phyloP scores from a whole-genome alignment of 139 green algal species.

The Chlamydomonas schloesseri region DNA sequence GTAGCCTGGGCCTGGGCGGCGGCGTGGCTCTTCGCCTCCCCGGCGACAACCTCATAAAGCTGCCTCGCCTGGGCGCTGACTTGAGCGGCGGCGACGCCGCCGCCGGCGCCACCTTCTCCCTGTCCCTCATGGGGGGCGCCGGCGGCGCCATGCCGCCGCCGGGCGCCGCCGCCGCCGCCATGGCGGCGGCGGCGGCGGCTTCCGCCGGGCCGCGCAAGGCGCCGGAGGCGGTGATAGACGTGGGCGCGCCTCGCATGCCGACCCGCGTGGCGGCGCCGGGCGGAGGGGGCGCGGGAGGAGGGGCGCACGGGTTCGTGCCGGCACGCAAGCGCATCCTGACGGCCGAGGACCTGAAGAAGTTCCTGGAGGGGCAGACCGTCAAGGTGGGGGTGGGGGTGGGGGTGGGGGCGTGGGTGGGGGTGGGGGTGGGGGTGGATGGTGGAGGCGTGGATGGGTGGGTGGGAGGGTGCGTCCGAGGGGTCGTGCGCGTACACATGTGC shows the following conservation, averaged over 20 bases:
- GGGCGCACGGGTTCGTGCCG: neutral
- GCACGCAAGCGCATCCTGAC: slow-evolving; percentile 53
- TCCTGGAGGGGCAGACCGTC: slow-evolving; percentile 64
- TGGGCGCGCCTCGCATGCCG: slow-evolving; percentile 1
- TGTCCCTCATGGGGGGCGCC: slow-evolving; percentile 1
- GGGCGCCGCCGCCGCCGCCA: slow-evolving; percentile 1
- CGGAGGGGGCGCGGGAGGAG: no score
- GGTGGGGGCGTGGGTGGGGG: no score
- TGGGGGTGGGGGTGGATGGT: no score
- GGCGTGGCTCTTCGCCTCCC: neutral
- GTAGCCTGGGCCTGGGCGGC: no score
- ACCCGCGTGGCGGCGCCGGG: no score
- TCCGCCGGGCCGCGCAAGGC: neutral
- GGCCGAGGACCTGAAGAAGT: slow-evolving; percentile 61
- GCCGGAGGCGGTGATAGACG: neutral
- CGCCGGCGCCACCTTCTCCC: neutral
- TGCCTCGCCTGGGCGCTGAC: neutral
- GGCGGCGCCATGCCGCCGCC: slow-evolving; percentile 1
- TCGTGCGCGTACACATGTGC: no score
- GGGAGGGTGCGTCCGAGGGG: no score
- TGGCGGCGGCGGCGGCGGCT: neutral
- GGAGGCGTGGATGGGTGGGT: no score
- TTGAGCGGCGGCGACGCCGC: no score
- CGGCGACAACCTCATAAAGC: neutral
- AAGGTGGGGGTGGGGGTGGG: neutral